Conservation (phyloP, 768 basidiomycete genomes). For the Kwoniella heveanensis region DNA sequence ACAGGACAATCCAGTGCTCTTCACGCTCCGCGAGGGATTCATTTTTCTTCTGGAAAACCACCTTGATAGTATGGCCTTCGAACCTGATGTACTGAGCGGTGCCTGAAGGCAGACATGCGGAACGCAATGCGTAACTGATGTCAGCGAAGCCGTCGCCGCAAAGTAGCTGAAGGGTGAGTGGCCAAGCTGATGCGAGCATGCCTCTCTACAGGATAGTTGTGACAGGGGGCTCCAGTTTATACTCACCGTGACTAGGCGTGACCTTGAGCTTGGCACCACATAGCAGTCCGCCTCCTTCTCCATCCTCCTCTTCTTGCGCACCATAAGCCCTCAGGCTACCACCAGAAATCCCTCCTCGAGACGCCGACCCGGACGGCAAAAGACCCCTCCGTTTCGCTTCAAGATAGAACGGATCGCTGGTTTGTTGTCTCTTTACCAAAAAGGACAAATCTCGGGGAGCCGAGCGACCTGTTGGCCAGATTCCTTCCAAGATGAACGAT, state of each 20-base stretch:
- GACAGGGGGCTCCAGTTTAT: background rate
- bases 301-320: slow-evolving; percentile 1
- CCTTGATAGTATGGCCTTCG: slow-evolving; percentile 3
- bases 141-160: too few species aligned
- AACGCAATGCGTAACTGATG: too few species aligned
- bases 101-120: too few species aligned
- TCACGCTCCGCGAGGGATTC: background rate
- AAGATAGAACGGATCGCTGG: background rate
- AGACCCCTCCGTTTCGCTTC: too few species aligned
- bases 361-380: too few species aligned
- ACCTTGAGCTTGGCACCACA: background rate
- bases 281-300: slow-evolving; percentile 4
- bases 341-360: background rate
- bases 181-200: too few species aligned
- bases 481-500: slow-evolving; percentile 3
- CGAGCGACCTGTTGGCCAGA: slow-evolving; percentile 9
- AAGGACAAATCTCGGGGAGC: slow-evolving; percentile 7
- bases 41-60: background rate
- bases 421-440: background rate
- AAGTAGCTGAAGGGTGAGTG: too few species aligned
- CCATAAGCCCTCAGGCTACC: too few species aligned
- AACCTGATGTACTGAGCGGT: slow-evolving; percentile 6
- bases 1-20: slow-evolving; percentile 8
- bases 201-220: background rate
- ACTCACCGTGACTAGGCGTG: slow-evolving; percentile 11